These are phyloP conservation scores for Pseudogymnoascus destructans DNA, from an alignment of 2,329 filamentous ascomycete genomes.

Conservation along the genomic window DNA sequence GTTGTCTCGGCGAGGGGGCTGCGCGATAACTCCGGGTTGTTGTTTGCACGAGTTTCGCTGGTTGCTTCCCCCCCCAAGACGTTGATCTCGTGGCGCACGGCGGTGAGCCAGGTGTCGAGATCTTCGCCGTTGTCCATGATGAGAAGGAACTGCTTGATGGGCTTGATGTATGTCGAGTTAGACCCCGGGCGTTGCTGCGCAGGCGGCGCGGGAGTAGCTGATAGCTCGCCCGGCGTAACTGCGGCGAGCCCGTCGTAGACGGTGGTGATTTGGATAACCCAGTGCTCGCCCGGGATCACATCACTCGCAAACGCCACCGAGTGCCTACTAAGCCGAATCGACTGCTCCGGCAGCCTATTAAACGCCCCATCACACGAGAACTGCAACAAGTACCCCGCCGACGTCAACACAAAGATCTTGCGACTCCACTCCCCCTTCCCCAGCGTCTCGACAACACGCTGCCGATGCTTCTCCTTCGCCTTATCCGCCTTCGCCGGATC, in stretches of 20 bases:
- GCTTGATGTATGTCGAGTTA: constrained; percentile 37
- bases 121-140: constrained; percentile 60
- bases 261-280: constrained; percentile 59
- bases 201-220: constrained; percentile 37
- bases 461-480: neutral
- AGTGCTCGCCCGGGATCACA: constrained; percentile 65
- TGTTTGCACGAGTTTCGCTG: neutral
- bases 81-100: constrained; percentile 57
- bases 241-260: constrained; percentile 44
- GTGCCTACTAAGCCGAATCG: constrained; percentile 56
- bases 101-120: constrained; percentile 63
- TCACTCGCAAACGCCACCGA: constrained; percentile 74
- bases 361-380: constrained; percentile 58
- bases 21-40: neutral
- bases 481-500: neutral
- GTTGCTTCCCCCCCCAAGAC: constrained; percentile 45
- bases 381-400: constrained; percentile 60
- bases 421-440: constrained; percentile 48
- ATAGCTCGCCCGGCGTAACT: neutral
- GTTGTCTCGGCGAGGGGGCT: neutral
- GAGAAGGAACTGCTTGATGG: constrained; percentile 48
- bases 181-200: constrained; percentile 25
- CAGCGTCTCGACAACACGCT: neutral
- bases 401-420: constrained; percentile 57
- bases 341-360: constrained; percentile 60